phyloP scores from a whole-genome alignment of 371 early-diverging fungal genomes.

The Syncephalastrum monosporum region DNA sequence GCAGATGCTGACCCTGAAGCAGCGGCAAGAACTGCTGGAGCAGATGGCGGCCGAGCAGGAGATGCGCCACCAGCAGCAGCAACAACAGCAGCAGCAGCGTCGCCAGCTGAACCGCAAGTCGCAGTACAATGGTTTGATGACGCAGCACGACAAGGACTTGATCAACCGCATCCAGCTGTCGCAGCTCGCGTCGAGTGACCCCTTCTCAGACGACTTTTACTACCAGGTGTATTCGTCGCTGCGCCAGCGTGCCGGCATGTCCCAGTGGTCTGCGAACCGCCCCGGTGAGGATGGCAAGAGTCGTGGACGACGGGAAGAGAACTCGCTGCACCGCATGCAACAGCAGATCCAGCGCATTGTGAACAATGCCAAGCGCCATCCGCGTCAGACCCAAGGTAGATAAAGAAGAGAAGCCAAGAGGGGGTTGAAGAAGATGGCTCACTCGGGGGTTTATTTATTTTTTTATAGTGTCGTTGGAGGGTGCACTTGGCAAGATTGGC shows the following conservation, averaged over 20 bases:
- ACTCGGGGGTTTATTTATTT: slow-evolving; percentile 1
- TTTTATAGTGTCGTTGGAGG: slow-evolving; percentile 78
- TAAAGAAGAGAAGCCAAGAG: neutral
- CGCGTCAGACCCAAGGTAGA: slow-evolving; percentile 69
- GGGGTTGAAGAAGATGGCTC: neutral
- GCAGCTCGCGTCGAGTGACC: slow-evolving; percentile 90
- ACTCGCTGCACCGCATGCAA: slow-evolving; percentile 78
- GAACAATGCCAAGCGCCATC: slow-evolving; percentile 84
- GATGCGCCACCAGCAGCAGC: slow-evolving; percentile 30
- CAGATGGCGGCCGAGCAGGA: slow-evolving; percentile 16
- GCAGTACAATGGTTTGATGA: slow-evolving; percentile 86
- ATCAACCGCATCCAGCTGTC: slow-evolving; percentile 91
- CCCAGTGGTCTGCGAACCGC: slow-evolving; percentile 31
- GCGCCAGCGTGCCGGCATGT: slow-evolving; percentile 58
- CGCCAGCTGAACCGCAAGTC: slow-evolving; percentile 59
- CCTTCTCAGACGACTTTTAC: slow-evolving; percentile 91
- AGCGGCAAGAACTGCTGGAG: slow-evolving; percentile 25
- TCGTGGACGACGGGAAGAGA: slow-evolving; percentile 50
- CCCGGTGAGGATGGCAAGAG: slow-evolving; percentile 14
- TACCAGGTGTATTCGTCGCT: slow-evolving; percentile 86
- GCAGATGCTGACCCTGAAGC: slow-evolving; percentile 16
- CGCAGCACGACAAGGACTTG: slow-evolving; percentile 88
- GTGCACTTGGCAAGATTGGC: slow-evolving; percentile 94
- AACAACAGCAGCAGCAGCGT: slow-evolving; percentile 44
- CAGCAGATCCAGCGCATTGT: slow-evolving; percentile 92